These are phyloP conservation scores for Fraxinus ornus DNA, from an alignment of 305 asterid genomes.

Conservation along the genomic window DNA sequence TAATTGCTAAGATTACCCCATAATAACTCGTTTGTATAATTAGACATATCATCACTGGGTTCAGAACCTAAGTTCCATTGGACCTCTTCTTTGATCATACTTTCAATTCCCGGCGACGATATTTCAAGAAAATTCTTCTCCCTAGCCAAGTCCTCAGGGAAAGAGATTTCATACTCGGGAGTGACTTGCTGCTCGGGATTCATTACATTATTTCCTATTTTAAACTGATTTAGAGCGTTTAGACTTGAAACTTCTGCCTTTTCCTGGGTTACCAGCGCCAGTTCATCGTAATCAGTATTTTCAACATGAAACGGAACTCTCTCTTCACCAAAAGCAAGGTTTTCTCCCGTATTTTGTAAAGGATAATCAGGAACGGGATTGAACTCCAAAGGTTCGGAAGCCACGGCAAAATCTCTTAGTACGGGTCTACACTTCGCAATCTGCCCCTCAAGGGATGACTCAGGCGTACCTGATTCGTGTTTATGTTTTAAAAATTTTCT, in stretches of 20 bases:
- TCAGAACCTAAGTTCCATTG: constrained; percentile 52
- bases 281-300: constrained; percentile 28
- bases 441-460: constrained; percentile 33
- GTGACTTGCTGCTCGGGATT: constrained; percentile 21
- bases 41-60: constrained; percentile 37
- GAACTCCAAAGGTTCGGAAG: constrained; percentile 11
- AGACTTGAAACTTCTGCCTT: constrained; percentile 22
- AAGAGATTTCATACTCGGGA: constrained; percentile 37
- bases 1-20: constrained; percentile 46
- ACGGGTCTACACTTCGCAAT: constrained; percentile 28
- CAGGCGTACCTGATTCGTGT: constrained; percentile 28
- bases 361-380: constrained; percentile 31
- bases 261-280: constrained; percentile 29
- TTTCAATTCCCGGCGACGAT: constrained; percentile 33
- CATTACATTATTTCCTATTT: constrained; percentile 43
- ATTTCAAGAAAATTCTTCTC: constrained; percentile 36
- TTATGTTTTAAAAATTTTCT: constrained; percentile 58
- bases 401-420: constrained; percentile 16
- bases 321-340: constrained; percentile 22
- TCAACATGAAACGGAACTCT: constrained; percentile 29
- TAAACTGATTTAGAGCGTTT: constrained; percentile 16
- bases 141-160: constrained; percentile 42
- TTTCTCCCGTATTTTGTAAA: constrained; percentile 29
- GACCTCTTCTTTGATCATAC: constrained; percentile 39
- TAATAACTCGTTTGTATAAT: constrained; percentile 35